phyloP scores from a whole-genome alignment of 1,284 basidiomycete genomes.

The Heliocybe sulcata region DNA sequence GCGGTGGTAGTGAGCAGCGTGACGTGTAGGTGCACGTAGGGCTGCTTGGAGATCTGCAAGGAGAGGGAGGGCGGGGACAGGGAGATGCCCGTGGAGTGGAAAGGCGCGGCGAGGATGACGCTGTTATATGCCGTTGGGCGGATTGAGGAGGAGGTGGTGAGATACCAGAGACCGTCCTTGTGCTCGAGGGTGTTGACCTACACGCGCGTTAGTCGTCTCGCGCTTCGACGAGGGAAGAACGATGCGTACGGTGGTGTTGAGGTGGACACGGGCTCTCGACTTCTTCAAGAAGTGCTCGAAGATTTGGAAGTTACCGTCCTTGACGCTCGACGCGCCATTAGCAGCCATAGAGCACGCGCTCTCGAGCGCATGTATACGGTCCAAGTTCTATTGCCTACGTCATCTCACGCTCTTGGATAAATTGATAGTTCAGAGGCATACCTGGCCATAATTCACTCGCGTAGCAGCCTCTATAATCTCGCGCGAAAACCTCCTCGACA shows the following conservation, averaged over 20 bases:
- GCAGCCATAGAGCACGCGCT: constrained; percentile 74
- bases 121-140: constrained; percentile 44
- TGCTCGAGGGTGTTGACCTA: constrained; percentile 4
- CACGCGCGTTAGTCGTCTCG: background rate
- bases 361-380: constrained; percentile 76
- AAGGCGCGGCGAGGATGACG: constrained; percentile 75
- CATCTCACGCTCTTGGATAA: background rate
- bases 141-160: constrained; percentile 22
- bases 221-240: constrained; percentile 7
- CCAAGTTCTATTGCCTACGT: constrained; percentile 42
- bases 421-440: constrained; percentile 26
- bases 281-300: constrained; percentile 77
- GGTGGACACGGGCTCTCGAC: constrained; percentile 61
- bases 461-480: constrained; percentile 85
- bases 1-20: constrained; percentile 82
- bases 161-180: constrained; percentile 3
- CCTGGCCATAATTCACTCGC: constrained; percentile 87
- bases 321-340: constrained; percentile 57
- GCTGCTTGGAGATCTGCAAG: constrained; percentile 52
- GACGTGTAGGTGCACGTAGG: constrained; percentile 84
- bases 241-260: constrained; percentile 55
- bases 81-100: constrained; percentile 52
- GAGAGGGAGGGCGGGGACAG: constrained; percentile 36
- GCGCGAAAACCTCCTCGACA: constrained; percentile 53
- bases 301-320: constrained; percentile 81